Base-by-base conservation (phyloP, 768 basidiomycete species). In the Hygrophoropsis aurantiaca region DNA sequence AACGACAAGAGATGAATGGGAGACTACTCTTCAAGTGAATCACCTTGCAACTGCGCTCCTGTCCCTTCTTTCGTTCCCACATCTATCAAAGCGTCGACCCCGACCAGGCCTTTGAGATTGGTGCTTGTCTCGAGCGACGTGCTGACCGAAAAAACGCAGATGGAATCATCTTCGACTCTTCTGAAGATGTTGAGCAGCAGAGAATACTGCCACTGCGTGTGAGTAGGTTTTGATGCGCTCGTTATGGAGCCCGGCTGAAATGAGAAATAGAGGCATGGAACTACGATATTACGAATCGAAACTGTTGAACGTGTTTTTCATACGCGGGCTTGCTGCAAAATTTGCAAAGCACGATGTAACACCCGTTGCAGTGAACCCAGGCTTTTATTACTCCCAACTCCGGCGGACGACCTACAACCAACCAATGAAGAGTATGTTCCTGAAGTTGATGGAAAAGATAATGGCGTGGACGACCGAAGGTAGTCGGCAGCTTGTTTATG, bases 1-100 rank as follows among this genome's bases (percentile, higher is more conserved):
- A 5, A 38, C 52, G 8, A 74, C 72, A 0, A 26, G 42, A 0
- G 72, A 80, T 55, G 78, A 74, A 6, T 81, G 74, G 74, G 79
- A 81, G 48, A 40, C 58, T 10, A 58, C 52, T 78, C 46, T 74
- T 10, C 70, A 73, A 44, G 60, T 68, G 18, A 73, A 74, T 43
- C 49, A 65, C 33, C 52, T 74, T 6, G 40, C 58, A 6, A 70
- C 69, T 0, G 52, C 62, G 0, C 52, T 72, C 16, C 43, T 65
- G 5, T 61, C 62, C 1, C 45, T 73, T 6, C 48, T 68, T 1
- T 54, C 74, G 0, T 49, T 74, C 0, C 71, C 70, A 3, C 43
- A 39, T 3, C 48, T 72, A 4, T 26, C 58, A 3, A 52, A 56
- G 6, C 60, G 2, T 41, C 59, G 4, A 53, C 35, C 40, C 53